Conservation (phyloP, 148 eudicot genomes). For the Cornus florida region DNA sequence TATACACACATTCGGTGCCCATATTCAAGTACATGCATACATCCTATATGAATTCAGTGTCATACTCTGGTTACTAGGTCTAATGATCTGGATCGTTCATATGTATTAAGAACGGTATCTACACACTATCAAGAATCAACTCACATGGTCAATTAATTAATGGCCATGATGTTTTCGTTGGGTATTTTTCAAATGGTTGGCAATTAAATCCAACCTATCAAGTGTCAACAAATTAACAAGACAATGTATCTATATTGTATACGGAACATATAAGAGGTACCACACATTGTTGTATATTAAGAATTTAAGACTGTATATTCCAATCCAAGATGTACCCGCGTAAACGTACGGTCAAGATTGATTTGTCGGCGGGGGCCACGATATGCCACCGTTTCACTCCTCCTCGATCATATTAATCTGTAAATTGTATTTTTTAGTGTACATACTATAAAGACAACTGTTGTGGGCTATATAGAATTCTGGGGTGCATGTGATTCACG, state of each 20-base stretch:
- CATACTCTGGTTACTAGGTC: too few species aligned
- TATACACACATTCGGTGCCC: too few species aligned
- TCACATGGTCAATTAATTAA: slow-evolving; percentile 8
- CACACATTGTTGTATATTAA: too few species aligned
- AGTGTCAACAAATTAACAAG: neutral
- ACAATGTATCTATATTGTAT: neutral
- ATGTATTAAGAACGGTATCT: too few species aligned
- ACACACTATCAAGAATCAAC: neutral
- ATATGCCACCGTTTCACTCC: slow-evolving; percentile 2
- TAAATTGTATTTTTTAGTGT: neutral
- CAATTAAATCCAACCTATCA: too few species aligned
- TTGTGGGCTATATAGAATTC: slow-evolving; percentile 38
- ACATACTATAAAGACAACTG: slow-evolving; percentile 27
- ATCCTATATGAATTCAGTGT: neutral
- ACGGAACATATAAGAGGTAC: too few species aligned
- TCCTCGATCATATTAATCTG: neutral
- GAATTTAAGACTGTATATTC: neutral
- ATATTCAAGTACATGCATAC: too few species aligned
- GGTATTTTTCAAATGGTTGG: too few species aligned
- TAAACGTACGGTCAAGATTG: slow-evolving; percentile 53
- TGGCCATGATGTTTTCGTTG: neutral
- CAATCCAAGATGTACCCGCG: slow-evolving; percentile 9
- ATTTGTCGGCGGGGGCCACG: slow-evolving; percentile 44
- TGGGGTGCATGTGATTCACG: slow-evolving; percentile 60
- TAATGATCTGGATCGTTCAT: too few species aligned